phyloP scores from a whole-genome alignment of 129 eudicot genomes.

The Flaveria brownii region DNA sequence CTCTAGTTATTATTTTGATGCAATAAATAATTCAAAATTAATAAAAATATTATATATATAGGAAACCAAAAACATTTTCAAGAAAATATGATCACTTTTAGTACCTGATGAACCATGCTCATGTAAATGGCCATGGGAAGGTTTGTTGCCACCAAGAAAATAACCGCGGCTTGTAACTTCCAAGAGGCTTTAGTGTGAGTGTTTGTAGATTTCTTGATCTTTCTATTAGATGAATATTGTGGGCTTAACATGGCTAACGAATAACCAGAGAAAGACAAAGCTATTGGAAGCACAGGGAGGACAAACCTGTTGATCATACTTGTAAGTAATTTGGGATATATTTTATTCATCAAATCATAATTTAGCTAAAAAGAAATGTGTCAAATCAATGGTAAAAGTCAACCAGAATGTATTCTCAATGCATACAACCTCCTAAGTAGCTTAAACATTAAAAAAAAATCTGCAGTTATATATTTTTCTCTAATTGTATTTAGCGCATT shows the following conservation, averaged over 20 bases:
- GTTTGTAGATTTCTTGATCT: slow-evolving; percentile 33
- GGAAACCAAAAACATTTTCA: background rate
- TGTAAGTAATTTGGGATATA: background rate
- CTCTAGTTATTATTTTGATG: slow-evolving; percentile 48
- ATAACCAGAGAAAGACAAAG: slow-evolving; percentile 79
- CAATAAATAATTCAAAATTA: slow-evolving; percentile 14
- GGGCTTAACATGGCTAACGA: slow-evolving; percentile 53
- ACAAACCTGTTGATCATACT: slow-evolving; percentile 70
- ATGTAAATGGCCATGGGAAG: slow-evolving; percentile 96
- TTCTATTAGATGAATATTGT: slow-evolving; percentile 31
- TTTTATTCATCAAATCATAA: background rate
- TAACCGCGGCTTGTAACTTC: slow-evolving; percentile 45
- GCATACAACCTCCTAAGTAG: background rate
- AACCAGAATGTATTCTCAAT: background rate
- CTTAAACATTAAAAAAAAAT: background rate
- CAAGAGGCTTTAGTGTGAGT: slow-evolving; percentile 36
- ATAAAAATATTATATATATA: background rate
- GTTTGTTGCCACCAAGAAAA: slow-evolving; percentile 76
- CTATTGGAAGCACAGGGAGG: slow-evolving; percentile 94
- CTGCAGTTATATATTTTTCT: background rate
- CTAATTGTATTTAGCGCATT: background rate
- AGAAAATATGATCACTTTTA: background rate
- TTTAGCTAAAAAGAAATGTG: background rate
- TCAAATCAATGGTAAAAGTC: background rate
- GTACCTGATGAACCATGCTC: slow-evolving; percentile 97